phyloP scores from a whole-genome alignment of 352 stramenopile genomes.

The Phytophthora cajani region DNA sequence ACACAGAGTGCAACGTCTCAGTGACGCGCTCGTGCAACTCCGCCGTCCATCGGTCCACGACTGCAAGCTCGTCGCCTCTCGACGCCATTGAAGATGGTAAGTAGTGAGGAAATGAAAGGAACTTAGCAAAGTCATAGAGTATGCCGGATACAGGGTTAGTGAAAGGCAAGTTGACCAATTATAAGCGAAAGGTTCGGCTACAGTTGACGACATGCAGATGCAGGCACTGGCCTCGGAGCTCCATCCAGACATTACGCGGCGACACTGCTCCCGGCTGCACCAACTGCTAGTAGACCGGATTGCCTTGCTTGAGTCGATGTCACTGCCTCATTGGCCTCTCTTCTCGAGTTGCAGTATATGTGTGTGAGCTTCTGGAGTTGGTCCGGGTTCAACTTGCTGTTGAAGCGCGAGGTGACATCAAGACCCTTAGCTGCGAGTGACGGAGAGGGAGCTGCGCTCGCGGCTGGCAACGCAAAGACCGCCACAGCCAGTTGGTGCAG shows the following conservation, averaged over 20 bases:
- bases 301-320: slow-evolving; percentile 40
- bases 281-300: slow-evolving; percentile 61
- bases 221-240: slow-evolving; percentile 57
- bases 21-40: slow-evolving; percentile 13
- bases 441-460: slow-evolving; percentile 42
- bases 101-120: background rate
- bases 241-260: slow-evolving; percentile 65
- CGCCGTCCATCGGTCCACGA: slow-evolving; percentile 7
- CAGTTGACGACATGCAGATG: slow-evolving; percentile 44
- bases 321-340: slow-evolving; percentile 7
- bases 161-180: background rate
- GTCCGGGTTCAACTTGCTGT: slow-evolving; percentile 39
- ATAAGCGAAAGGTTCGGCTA: background rate
- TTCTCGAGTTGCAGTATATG: slow-evolving; percentile 64
- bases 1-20: slow-evolving; percentile 22
- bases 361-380: slow-evolving; percentile 70
- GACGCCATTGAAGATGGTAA: background rate
- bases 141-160: background rate
- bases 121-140: background rate
- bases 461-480: slow-evolving; percentile 62
- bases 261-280: slow-evolving; percentile 51
- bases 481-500: slow-evolving; percentile 65
- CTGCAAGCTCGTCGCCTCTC: slow-evolving; percentile 6
- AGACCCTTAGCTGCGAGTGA: slow-evolving; percentile 45
- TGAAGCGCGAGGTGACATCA: slow-evolving; percentile 52